Evolutionary conservation across 805 yeast species (phyloP), one percentile per base, ranked within the genome.

Genomic region (Candida argentea): DNA sequence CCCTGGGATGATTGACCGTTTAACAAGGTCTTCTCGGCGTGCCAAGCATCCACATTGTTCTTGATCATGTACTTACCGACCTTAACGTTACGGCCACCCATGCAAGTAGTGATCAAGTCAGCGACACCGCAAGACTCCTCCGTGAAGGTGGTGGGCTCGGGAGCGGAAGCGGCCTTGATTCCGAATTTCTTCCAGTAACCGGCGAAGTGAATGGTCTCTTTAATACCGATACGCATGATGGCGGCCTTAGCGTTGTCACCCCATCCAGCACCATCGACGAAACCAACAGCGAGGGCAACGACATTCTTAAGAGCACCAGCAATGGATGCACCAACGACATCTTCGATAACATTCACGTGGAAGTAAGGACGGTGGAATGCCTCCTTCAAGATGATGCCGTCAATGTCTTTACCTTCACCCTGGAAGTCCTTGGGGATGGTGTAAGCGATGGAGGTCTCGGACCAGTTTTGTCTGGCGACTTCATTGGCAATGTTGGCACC

Each of bases 241-340:
- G 97, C 98, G 31, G 97, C 80, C 59, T 89, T 86, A 39, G 98
- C 97, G 55, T 91, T 91, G 59, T 86, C 95, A 56, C 98, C 98
- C 98, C 98, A 91, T 38, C 94, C 95, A 38, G 83, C 70, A 44
- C 98, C 98, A 58, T 85, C 94, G 37, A 89, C 97, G 51, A 91
- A 83, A 32, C 98, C 98, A 36, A 93, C 95, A 39, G 95, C 93
- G 49, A 86, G 65, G 20, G 98, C 98, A 37, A 89, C 89, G 29
- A 91, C 83, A 60, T 91, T 91, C 65, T 91, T 91, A 57, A 91
- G 71, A 7, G 98, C 98, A 52, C 98, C 98, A 24, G 95, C 94
- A 36, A 91, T 73, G 2, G 95, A 84, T 33, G 86, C 91, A 53
- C 98, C 98, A 14, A 93, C 93, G 32, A 89, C 94, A 55, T 91